These are phyloP conservation scores for Chytriomyces hyalinus DNA, from an alignment of 192 early-diverging fungal genomes.

Conservation along the genomic window DNA sequence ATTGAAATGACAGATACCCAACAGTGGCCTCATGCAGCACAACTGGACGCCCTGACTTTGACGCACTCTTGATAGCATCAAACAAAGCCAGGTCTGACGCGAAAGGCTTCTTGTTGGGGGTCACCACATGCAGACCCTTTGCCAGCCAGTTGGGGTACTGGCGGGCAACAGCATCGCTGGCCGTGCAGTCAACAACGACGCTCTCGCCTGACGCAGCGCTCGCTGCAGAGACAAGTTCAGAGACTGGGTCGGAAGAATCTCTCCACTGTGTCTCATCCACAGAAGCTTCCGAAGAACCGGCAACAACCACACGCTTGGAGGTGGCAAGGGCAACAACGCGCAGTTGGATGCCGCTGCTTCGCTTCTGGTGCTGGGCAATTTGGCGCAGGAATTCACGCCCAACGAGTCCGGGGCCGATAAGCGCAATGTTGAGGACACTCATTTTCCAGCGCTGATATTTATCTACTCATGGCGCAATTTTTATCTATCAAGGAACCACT, in stretches of 20 bases:
- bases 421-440: slow-evolving; percentile 66
- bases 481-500: neutral
- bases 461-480: neutral
- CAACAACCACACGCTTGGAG: slow-evolving; percentile 70
- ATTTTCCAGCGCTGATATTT: slow-evolving; percentile 2
- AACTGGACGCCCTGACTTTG: slow-evolving; percentile 47
- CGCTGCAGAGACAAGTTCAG: slow-evolving; percentile 38
- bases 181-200: slow-evolving; percentile 92
- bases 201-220: slow-evolving; percentile 29
- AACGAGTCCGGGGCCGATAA: slow-evolving; percentile 94
- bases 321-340: slow-evolving; percentile 74
- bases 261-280: neutral
- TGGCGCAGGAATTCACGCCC: slow-evolving; percentile 89
- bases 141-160: slow-evolving; percentile 85
- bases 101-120: slow-evolving; percentile 99
- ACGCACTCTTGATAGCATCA: slow-evolving; percentile 66
- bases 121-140: slow-evolving; percentile 84
- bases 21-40: slow-evolving; percentile 95
- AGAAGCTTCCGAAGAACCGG: slow-evolving; percentile 15
- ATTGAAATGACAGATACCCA: slow-evolving; percentile 48
- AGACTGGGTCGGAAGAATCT: slow-evolving; percentile 5
- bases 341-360: slow-evolving; percentile 51
- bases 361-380: slow-evolving; percentile 59
- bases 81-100: slow-evolving; percentile 75
- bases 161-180: slow-evolving; percentile 75